phyloP scores from a whole-genome alignment of 2,329 filamentous ascomycete genomes.

The Aureobasidium musti region DNA sequence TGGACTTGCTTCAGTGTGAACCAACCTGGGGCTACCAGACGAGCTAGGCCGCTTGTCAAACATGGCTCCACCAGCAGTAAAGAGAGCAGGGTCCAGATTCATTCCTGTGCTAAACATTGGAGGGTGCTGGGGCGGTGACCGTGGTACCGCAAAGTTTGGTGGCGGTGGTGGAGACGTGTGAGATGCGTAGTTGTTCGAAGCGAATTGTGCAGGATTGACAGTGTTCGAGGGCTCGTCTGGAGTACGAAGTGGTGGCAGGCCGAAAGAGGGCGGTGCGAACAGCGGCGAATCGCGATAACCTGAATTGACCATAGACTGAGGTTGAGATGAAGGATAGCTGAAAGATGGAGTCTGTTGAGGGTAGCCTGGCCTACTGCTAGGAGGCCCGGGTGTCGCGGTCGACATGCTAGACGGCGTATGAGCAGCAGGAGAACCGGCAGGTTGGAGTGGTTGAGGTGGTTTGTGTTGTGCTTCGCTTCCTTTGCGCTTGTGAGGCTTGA shows the following conservation, averaged over 20 bases:
- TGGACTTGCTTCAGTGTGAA: neutral
- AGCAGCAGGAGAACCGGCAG: constrained; percentile 38
- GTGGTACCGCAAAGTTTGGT: constrained; percentile 20
- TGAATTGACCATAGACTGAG: constrained; percentile 31
- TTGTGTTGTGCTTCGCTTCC: constrained; percentile 36
- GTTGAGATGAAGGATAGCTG: constrained; percentile 34
- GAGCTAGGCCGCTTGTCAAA: constrained; percentile 41
- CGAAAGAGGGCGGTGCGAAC: constrained; percentile 34
- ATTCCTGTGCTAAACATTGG: constrained; percentile 25
- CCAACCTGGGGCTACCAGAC: constrained; percentile 22
- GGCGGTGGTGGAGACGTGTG: constrained; percentile 30
- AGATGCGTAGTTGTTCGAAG: constrained; percentile 25
- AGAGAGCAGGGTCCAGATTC: constrained; percentile 32
- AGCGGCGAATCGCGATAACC: constrained; percentile 37
- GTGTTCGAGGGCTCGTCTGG: constrained; percentile 32
- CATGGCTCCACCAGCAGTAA: constrained; percentile 34
- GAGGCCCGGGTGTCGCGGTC: constrained; percentile 25
- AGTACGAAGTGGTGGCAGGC: constrained; percentile 29
- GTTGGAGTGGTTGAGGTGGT: constrained; percentile 36
- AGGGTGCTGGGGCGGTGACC: constrained; percentile 24
- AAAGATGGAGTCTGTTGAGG: constrained; percentile 35
- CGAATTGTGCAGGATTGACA: constrained; percentile 28
- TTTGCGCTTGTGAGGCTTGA: constrained; percentile 78
- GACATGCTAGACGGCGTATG: constrained; percentile 32
- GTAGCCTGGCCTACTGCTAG: constrained; percentile 31